phyloP scores from a whole-genome alignment of 805 yeast species.

The Peterozyma xylosa region DNA sequence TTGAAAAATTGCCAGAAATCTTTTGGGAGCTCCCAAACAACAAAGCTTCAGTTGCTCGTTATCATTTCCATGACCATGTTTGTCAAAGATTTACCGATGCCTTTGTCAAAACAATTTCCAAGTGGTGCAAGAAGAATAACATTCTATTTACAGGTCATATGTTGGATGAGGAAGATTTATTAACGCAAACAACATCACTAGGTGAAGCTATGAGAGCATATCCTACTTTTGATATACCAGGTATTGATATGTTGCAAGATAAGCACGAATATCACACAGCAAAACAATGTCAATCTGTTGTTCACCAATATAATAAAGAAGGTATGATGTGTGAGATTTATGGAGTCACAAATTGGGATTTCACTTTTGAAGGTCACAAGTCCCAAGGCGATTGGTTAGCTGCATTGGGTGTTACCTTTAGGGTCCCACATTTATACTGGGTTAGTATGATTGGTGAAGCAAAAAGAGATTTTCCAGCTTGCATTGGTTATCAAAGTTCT shows the following conservation, averaged over 20 bases:
- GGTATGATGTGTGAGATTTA: constrained; percentile 10
- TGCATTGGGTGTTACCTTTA: constrained; percentile 9
- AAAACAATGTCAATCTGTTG: constrained; percentile 9
- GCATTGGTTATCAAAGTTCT: constrained; percentile 9
- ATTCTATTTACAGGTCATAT: constrained; percentile 9
- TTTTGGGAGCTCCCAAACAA: not conserved
- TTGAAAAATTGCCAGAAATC: not conserved
- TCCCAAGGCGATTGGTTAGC: constrained; percentile 11
- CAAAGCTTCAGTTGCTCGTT: not conserved
- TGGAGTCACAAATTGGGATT: constrained; percentile 11
- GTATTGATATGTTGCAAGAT: constrained; percentile 11
- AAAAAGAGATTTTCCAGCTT: constrained; percentile 10
- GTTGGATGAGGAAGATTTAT: constrained; percentile 10
- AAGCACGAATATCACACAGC: constrained; percentile 11
- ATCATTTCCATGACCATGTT: constrained; percentile 8
- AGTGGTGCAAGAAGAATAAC: constrained; percentile 7
- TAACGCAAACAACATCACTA: constrained; percentile 8
- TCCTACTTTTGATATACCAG: constrained; percentile 8
- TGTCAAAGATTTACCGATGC: constrained; percentile 10
- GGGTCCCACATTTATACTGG: constrained; percentile 10
- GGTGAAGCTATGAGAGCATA: constrained; percentile 11
- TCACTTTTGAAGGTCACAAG: constrained; percentile 10
- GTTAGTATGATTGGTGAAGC: constrained; percentile 10
- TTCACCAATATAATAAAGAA: constrained; percentile 8
- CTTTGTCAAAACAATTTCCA: constrained; percentile 6